phyloP scores from a whole-genome alignment of 148 eudicot species.

The Talinum fruticosum region DNA sequence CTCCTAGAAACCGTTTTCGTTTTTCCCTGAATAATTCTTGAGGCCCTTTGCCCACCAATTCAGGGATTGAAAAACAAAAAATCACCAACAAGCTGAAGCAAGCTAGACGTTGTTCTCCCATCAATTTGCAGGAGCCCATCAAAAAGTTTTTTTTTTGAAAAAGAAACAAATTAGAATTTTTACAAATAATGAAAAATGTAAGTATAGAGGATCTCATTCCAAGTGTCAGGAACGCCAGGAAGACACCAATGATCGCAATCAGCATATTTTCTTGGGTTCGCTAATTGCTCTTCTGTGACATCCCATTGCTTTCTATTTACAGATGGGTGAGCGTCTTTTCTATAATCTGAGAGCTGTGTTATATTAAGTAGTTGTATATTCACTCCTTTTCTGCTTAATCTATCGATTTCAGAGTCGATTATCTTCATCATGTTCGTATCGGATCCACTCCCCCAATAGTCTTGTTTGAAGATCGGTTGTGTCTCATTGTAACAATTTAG shows the following conservation, averaged over 20 bases:
- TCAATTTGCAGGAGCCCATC: not conserved
- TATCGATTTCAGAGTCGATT: conserved; percentile 38
- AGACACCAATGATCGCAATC: conserved; percentile 72
- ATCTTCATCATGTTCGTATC: conserved; percentile 58
- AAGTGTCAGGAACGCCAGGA: conserved; percentile 75
- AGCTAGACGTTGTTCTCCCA: not conserved
- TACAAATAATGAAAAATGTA: conserved; percentile 29
- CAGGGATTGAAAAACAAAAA: not conserved
- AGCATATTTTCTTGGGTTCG: conserved; percentile 37
- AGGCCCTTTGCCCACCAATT: not conserved
- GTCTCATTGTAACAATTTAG: conserved; percentile 73
- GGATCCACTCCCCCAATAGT: conserved; percentile 62
- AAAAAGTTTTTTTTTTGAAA: not conserved
- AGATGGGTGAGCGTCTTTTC: conserved; percentile 63
- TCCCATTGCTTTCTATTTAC: conserved; percentile 32
- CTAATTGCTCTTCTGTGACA: conserved; percentile 30
- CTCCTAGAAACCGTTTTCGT: not conserved
- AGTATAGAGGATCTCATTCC: conserved; percentile 62
- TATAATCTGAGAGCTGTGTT: conserved; percentile 79
- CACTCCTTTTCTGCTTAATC: conserved; percentile 46
- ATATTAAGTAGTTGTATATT: conserved; percentile 60
- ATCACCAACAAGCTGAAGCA: not conserved
- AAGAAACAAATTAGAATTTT: not conserved
- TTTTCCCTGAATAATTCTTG: not conserved
- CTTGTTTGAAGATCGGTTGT: conserved; percentile 39